Base-by-base conservation (phyloP, 2,329 filamentous ascomycete species). In the Penicillium sp. region DNA sequence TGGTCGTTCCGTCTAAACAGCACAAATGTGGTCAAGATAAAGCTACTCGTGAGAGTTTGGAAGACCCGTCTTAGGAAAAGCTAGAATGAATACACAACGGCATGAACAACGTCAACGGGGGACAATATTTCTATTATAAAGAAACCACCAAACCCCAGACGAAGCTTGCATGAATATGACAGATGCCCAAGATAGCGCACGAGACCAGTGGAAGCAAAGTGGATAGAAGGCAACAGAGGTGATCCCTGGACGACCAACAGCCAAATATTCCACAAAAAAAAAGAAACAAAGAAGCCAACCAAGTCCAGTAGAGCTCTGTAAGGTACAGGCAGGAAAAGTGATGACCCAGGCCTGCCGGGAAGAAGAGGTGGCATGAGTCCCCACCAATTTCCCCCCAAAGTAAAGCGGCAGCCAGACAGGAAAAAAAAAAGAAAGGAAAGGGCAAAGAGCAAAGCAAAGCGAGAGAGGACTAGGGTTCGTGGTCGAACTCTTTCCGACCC, bases 121-220 rank as follows among this genome's bases (percentile, higher is more conserved):
- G 64, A 22, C 58, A 64, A 49, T 56, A 58, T 69, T 67, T 65
- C 56, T 57, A 67, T 68, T 68, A 69, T 66, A 67, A 66, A 68
- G 63, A 60, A 62, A 45, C 55, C 57, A 58, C 55, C 61, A 60
- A 52, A 22, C 38, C 58, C 52, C 55, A 61, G 59, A 55, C 55
- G 37, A 63, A 65, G 61, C 60, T 63, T 66, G 60, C 60, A 70
- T 33, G 63, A 64, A 65, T 60, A 65, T 63, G 59, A 55, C 62
- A 52, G 63, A 67, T 61, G 64, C 68, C 67, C 65, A 68, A 68
- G 61, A 35, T 58, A 61, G 64, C 67, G 70, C 70, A 73, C 66
- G 68, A 68, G 66, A 71, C 68, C 69, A 72, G 65, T 66, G 60
- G 65, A 70, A 69, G 71, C 60, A 59, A 60, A 64, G 63, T 56